phyloP scores from a whole-genome alignment of 148 eudicot species.

The Spergularia marina region DNA sequence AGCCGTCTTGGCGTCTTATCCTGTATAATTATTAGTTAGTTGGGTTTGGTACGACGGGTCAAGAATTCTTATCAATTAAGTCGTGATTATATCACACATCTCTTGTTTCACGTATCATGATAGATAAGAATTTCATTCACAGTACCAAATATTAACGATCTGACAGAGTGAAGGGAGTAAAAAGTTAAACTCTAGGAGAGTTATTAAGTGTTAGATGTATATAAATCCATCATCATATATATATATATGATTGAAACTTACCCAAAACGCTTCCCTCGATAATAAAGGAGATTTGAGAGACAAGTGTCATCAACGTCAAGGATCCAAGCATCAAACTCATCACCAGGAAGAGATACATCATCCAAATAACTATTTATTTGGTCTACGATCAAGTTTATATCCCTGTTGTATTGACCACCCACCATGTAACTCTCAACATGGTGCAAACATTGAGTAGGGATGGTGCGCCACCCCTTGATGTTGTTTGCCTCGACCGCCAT shows the following conservation, averaged over 20 bases:
- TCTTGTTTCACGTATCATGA: too few relatives aligned
- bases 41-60: too few relatives aligned
- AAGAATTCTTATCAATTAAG: too few relatives aligned
- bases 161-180: too few relatives aligned
- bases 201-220: too few relatives aligned
- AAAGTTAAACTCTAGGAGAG: too few relatives aligned
- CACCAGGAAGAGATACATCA: constrained; percentile 30
- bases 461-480: constrained; percentile 61
- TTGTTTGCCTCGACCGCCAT: constrained; percentile 76
- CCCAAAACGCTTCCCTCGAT: constrained; percentile 63
- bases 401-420: constrained; percentile 62
- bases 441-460: constrained; percentile 56
- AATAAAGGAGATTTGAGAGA: constrained; percentile 64
- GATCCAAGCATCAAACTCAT: constrained; percentile 74
- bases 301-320: constrained; percentile 84
- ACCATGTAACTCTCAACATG: constrained; percentile 61
- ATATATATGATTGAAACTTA: constrained; percentile 8
- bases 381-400: constrained; percentile 47
- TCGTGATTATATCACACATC: too few relatives aligned
- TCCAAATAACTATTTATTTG: constrained; percentile 43
- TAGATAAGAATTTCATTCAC: too few relatives aligned
- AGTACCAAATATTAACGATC: too few relatives aligned
- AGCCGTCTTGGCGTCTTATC: too few relatives aligned
- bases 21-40: too few relatives aligned
- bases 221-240: too few relatives aligned